phyloP scores from a whole-genome alignment of 306 rosid genomes.

The Purshia tridentata region DNA sequence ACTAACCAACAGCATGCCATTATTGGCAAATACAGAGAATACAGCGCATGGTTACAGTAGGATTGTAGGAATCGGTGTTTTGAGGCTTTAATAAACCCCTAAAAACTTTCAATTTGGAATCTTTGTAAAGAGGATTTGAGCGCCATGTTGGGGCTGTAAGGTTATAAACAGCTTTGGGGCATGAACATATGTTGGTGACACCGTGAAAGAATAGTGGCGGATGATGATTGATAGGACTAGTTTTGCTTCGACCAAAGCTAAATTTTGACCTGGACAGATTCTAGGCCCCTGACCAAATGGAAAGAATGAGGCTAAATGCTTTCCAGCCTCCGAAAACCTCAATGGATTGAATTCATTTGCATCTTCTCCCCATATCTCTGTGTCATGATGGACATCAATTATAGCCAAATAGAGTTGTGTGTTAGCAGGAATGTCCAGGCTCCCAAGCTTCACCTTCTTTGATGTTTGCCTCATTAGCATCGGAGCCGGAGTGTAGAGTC shows the following conservation, averaged over 20 bases:
- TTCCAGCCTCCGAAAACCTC: slow-evolving; percentile 58
- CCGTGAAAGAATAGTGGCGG: slow-evolving; percentile 31
- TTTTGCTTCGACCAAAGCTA: slow-evolving; percentile 61
- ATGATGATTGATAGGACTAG: slow-evolving; percentile 49
- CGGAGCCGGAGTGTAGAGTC: slow-evolving; percentile 65
- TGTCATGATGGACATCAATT: slow-evolving; percentile 57
- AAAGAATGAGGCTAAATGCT: slow-evolving; percentile 51
- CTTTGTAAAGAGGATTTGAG: slow-evolving; percentile 42
- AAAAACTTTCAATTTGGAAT: slow-evolving; percentile 19
- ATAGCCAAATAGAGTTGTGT: slow-evolving; percentile 56
- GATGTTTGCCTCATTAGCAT: slow-evolving; percentile 44
- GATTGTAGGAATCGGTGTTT: too few relatives aligned
- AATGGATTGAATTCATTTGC: slow-evolving; percentile 55
- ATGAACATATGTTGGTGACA: slow-evolving; percentile 58
- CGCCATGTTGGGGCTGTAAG: slow-evolving; percentile 54
- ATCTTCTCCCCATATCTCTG: slow-evolving; percentile 73
- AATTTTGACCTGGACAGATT: slow-evolving; percentile 62
- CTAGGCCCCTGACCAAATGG: slow-evolving; percentile 65
- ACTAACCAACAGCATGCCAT: neutral
- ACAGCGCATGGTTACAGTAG: neutral
- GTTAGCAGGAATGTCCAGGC: slow-evolving; percentile 50
- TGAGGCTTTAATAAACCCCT: slow-evolving; percentile 1
- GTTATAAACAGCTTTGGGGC: slow-evolving; percentile 35
- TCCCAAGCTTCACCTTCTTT: slow-evolving; percentile 48
- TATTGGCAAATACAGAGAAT: neutral